Percentiles rank a stretch among this genome's conserved stretches.
phyloP scores from a whole-genome alignment of 441 rosid genomes.

The Aleurites moluccanus region DNA sequence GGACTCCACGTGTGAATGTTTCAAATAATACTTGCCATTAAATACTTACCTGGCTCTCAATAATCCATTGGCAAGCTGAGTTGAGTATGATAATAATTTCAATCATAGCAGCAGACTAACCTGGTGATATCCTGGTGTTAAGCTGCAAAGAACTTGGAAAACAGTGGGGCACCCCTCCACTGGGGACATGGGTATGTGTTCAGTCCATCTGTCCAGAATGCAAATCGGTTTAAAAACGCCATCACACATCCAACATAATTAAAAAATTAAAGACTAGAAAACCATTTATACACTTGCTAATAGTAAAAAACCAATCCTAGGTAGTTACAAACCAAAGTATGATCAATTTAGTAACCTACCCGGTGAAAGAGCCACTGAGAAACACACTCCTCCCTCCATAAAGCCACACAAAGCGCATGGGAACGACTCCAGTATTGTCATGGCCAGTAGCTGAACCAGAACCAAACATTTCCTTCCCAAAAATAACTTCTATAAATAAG shows the following conservation, averaged over 20 bases:
- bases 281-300: neutral
- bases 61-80: neutral
- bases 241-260: conserved; percentile 13
- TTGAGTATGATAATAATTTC: neutral
- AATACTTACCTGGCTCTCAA: neutral
- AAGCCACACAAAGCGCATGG: conserved; percentile 63
- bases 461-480: conserved; percentile 57
- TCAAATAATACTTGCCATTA: neutral
- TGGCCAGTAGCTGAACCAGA: conserved; percentile 52
- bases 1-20: neutral
- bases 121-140: conserved; percentile 94
- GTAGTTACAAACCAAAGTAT: neutral
- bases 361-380: conserved; percentile 48
- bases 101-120: conserved; percentile 34
- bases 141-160: conserved; percentile 78
- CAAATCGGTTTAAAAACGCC: conserved; percentile 27
- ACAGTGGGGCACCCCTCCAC: conserved; percentile 89
- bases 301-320: neutral
- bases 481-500: conserved; percentile 25
- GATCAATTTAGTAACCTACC: conserved; percentile 42
- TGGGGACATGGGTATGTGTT: conserved; percentile 83
- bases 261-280: conserved; percentile 11
- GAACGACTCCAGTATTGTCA: conserved; percentile 54
- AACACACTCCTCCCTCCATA: conserved; percentile 39
- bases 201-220: conserved; percentile 66